Conservation (phyloP, 495 filamentous ascomycete species). For the Penicillium subrubescens region DNA sequence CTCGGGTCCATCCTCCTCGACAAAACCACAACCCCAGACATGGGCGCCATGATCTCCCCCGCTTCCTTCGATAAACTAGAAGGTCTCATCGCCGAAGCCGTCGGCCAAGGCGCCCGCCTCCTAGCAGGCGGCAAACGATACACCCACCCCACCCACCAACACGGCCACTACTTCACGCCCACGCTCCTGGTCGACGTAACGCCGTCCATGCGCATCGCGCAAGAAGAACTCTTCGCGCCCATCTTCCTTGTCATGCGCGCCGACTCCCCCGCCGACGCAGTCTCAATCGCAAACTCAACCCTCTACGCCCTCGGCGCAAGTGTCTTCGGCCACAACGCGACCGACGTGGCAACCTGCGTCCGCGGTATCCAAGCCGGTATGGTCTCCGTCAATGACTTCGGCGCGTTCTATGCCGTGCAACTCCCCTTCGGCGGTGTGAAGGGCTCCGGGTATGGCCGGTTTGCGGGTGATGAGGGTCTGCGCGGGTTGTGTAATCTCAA, state of each 20-base stretch:
- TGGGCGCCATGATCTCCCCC: constrained; percentile 88
- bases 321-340: constrained; percentile 67
- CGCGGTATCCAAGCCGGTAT: constrained; percentile 77
- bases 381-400: constrained; percentile 95
- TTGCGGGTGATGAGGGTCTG: constrained; percentile 89
- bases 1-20: constrained; percentile 66
- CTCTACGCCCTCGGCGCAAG: constrained; percentile 77
- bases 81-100: constrained; percentile 71
- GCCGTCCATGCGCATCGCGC: constrained; percentile 77
- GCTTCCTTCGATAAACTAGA: constrained; percentile 71
- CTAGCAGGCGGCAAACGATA: constrained; percentile 76
- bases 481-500: constrained; percentile 84
- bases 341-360: constrained; percentile 60
- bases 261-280: constrained; percentile 57
- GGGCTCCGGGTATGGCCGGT: constrained; percentile 89
- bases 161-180: constrained; percentile 88
- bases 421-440: constrained; percentile 88
- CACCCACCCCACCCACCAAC: constrained; percentile 66
- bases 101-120: constrained; percentile 74
- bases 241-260: constrained; percentile 83
- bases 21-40: constrained; percentile 54
- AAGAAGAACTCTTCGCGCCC: constrained; percentile 90
- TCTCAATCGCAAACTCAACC: constrained; percentile 74
- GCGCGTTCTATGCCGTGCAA: constrained; percentile 85
- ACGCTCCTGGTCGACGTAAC: constrained; percentile 87